phyloP scores from a whole-genome alignment of 108 stramenopile genomes.

The Asterionellopsis glacialis region DNA sequence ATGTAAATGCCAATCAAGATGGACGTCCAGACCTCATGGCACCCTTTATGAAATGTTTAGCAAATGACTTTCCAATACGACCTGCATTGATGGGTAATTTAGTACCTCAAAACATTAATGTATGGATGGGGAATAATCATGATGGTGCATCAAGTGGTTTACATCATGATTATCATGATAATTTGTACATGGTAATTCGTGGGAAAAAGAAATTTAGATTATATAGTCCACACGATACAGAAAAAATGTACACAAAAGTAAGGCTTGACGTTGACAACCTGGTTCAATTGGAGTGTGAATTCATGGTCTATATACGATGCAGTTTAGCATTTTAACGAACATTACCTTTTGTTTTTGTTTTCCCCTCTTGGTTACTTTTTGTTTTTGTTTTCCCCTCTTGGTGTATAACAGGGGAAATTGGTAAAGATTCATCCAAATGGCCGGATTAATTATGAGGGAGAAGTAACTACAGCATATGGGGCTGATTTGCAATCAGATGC shows the following conservation, averaged over 20 bases:
- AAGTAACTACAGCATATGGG: constrained; percentile 27
- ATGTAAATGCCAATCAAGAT: constrained; percentile 31
- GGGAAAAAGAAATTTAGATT: constrained; percentile 89
- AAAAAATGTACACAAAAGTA: too few relatives aligned
- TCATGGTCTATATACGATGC: too few relatives aligned
- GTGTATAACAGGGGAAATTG: constrained; percentile 15
- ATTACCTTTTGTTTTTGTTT: too few relatives aligned
- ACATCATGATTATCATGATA: constrained; percentile 99
- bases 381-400: neutral
- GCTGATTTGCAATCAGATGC: constrained; percentile 5
- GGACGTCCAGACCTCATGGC: constrained; percentile 48
- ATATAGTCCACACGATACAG: constrained; percentile 36
- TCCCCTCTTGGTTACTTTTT: constrained; percentile 31
- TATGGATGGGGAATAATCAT: constrained; percentile 82
- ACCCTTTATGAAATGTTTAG: constrained; percentile 21
- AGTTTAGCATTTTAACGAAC: too few relatives aligned
- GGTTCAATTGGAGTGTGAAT: too few relatives aligned
- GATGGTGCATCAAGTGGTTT: constrained; percentile 71
- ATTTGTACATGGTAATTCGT: constrained; percentile 84
- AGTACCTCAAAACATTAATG: constrained; percentile 70
- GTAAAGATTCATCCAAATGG: constrained; percentile 85
- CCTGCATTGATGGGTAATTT: constrained; percentile 66
- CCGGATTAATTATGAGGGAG: constrained; percentile 71
- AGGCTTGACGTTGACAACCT: too few relatives aligned
- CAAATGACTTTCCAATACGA: constrained; percentile 11